Evolutionary conservation across 306 rosid genomes (phyloP), one percentile per base, ranked within the genome.

Genomic region (Acacia acuminata): DNA sequence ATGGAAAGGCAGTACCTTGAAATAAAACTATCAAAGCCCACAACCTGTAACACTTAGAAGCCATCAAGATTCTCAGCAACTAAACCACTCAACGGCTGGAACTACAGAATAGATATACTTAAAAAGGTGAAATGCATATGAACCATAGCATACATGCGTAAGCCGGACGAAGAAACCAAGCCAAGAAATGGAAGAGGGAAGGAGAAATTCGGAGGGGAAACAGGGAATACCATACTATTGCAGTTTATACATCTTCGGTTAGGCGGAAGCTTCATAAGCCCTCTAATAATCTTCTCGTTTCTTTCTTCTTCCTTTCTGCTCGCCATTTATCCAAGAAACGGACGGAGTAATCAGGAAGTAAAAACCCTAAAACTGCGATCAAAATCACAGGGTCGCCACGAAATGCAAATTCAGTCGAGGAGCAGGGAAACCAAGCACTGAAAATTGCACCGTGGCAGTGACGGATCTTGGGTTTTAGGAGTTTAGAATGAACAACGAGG

Each of bases 251-350:
- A 93, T 81, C 82, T 84, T 51, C 97, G 90, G 85, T 93, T 93
- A 0, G 97, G 97, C 22, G 97, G 96, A 67, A 93, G 97, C 92
- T 91, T 93, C 96, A 93, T 88, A 19, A 93, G 94, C 15, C 97
- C 97, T 50, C 97, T 85, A 10, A 93, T 93, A 64, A 93, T 91
- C 89, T 86, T 93, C 93, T 93, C 97, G 72, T 91, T 93, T 76
- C 94, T 89, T 84, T 91, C 96, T 72, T 91, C 96, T 84, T 90
- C 90, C 77, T 90, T 93, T 80, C 90, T 90, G 84, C 90, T 93
- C 61, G 85, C 94, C 96, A 91, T 91, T 81, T 71, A 22, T 74
- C 30, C 34, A 47, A 85, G 61, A 44, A 76, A 76, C 77, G 47
- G 32, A 73, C 53, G 77, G 61, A 67, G 45, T n/a, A 36, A 48